phyloP scores from a whole-genome alignment of 371 early-diverging fungal genomes.

The Apophysomyces sp. region DNA sequence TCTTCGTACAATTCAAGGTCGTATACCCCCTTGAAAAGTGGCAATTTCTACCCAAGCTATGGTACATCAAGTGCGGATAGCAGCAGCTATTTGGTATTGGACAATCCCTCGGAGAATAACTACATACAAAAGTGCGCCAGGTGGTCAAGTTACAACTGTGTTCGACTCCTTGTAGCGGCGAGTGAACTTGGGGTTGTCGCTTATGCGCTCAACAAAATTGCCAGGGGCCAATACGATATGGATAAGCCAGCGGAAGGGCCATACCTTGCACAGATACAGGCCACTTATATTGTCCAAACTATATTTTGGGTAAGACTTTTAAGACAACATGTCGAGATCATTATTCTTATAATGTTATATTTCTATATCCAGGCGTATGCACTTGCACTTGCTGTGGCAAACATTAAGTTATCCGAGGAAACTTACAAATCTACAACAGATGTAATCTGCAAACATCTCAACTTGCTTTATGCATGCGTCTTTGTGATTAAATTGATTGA shows the following conservation, averaged over 20 bases:
- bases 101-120: neutral
- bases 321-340: neutral
- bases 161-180: constrained; percentile 2
- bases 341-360: neutral
- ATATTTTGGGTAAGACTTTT: constrained; percentile 24
- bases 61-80: constrained; percentile 10
- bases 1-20: neutral
- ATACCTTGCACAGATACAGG: neutral
- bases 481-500: constrained; percentile 28
- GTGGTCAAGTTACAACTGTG: constrained; percentile 12
- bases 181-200: constrained; percentile 3
- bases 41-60: constrained; percentile 4
- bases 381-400: constrained; percentile 18
- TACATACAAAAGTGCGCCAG: constrained; percentile 2
- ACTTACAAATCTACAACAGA: constrained; percentile 14
- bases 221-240: neutral
- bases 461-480: constrained; percentile 20
- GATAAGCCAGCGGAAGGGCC: constrained; percentile 19
- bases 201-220: constrained; percentile 6
- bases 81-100: neutral
- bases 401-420: constrained; percentile 14
- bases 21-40: constrained; percentile 15
- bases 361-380: constrained; percentile 17
- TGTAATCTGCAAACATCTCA: constrained; percentile 30
- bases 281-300: neutral